Evolutionary conservation across 2,329 filamentous ascomycete genomes (phyloP), one percentile per base, ranked within the genome.

Genomic region (Arthroderma uncinatum): DNA sequence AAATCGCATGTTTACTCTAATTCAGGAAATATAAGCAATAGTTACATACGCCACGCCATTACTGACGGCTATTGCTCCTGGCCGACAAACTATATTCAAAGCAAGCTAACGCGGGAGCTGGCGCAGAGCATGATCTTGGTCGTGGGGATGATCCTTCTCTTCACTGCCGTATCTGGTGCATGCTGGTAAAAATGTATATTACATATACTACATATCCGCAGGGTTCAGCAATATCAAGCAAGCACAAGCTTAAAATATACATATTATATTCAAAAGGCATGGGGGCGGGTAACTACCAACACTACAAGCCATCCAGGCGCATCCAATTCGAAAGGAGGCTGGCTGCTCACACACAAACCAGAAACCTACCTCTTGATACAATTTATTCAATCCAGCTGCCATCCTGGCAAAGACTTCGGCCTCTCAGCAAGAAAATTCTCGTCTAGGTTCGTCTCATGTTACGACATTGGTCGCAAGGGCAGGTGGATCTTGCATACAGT

Each of bases 31-130:
- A 19, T 5, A 16, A 25, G 28, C n/a, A 33, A 33, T n/a, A 50
- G 1, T 16, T 50, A 23, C 16, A 50, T 48, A 30, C n/a, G 21
- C 23, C 12, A 48, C 12, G 21, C 47, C 25, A 30, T 7, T 25
- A 50, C 16, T 8, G 47, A 30, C 42, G 21, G 21, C 42, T 2
- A 30, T 14, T 12, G 2, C 12, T 50, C 12, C 33, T 5, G 25
- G 33, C n/a, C 25, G 47, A 14, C 47, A 50, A 50, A 50, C 14
- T 12, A 30, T 50, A 50, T 16, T 19, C 25, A 25, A 50, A 50
- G 47, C 47, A 50, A 9, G 23, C 47, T 50, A 50, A 50, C 25
- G 47, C 47, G 33, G 47, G 47, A 50, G 47, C 16, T 50, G 28
- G 23, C n/a, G 47, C 47, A 50, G 28, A 50, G 47, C 47, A 50